Percentiles rank a stretch among this genome's conserved stretches.
Conservation (phyloP, 1,284 basidiomycete species). For the Ustilago crameri region DNA sequence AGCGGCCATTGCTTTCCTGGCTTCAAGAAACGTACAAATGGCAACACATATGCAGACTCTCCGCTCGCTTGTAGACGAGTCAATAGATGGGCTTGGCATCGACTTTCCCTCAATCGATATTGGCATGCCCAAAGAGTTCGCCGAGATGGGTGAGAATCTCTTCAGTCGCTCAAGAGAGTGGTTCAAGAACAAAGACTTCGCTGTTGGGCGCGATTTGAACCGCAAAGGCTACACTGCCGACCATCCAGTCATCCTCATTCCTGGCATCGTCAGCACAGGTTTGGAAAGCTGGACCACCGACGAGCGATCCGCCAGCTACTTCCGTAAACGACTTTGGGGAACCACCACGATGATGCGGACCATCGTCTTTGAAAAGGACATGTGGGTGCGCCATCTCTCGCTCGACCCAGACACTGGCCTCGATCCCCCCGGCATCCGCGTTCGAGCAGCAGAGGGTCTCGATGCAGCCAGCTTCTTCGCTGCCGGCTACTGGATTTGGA, state of each 20-base stretch:
- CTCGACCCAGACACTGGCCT: constrained; percentile 89
- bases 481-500: constrained; percentile 91
- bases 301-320: constrained; percentile 50
- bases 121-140: constrained; percentile 61
- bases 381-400: constrained; percentile 89
- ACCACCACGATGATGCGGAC: constrained; percentile 80
- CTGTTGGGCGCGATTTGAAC: constrained; percentile 53
- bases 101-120: constrained; percentile 55
- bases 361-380: constrained; percentile 83
- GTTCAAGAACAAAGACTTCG: constrained; percentile 65
- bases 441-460: constrained; percentile 85
- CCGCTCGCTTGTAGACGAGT: constrained; percentile 58
- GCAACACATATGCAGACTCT: constrained; percentile 50
- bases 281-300: constrained; percentile 66
- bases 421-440: constrained; percentile 87
- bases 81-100: constrained; percentile 48
- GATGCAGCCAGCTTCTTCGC: constrained; percentile 87
- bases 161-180: constrained; percentile 56
- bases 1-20: constrained; percentile 50
- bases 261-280: constrained; percentile 66
- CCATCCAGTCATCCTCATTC: constrained; percentile 65
- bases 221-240: constrained; percentile 54
- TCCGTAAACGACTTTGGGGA: constrained; percentile 66
- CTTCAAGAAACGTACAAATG: constrained; percentile 49
- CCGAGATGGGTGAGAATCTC: constrained; percentile 59